These are phyloP conservation scores for Cryptosporidium parvum DNA, from an alignment of 169 alveolate species.

Conservation along the genomic window DNA sequence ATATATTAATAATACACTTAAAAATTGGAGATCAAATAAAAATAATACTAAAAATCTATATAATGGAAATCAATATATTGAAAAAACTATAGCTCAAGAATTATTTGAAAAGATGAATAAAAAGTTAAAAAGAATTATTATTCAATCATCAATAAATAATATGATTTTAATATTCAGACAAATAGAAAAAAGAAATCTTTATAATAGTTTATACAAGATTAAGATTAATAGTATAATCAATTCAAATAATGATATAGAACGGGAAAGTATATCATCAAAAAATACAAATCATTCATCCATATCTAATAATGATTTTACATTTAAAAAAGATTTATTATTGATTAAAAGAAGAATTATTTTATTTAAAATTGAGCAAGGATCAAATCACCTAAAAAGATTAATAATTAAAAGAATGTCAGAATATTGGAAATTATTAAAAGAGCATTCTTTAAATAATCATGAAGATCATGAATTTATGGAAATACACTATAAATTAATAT, in stretches of 20 bases:
- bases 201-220: constrained; percentile 19
- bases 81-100: constrained; percentile 62
- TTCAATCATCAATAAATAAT: constrained; percentile 6
- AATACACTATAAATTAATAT: constrained; percentile 8
- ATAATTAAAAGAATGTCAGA: constrained; percentile 4
- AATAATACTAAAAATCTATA: constrained; percentile 22
- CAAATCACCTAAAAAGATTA: constrained; percentile 26
- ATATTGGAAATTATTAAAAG: constrained; percentile 35
- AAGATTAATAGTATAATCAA: not conserved
- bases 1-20: constrained; percentile 45
- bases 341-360: constrained; percentile 33
- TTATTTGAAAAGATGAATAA: constrained; percentile 34
- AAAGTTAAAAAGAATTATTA: constrained; percentile 17
- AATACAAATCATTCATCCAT: not conserved
- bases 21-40: constrained; percentile 60
- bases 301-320: constrained; percentile 8
- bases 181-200: constrained; percentile 1
- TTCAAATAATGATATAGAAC: not conserved
- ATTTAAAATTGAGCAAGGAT: constrained; percentile 63
- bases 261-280: not conserved
- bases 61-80: constrained; percentile 47
- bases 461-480: constrained; percentile 15
- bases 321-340: constrained; percentile 20
- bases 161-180: constrained; percentile 1
- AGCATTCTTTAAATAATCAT: not conserved